Evolutionary conservation across 331 rosid species (phyloP).

Genomic region (Acacia concinna): DNA sequence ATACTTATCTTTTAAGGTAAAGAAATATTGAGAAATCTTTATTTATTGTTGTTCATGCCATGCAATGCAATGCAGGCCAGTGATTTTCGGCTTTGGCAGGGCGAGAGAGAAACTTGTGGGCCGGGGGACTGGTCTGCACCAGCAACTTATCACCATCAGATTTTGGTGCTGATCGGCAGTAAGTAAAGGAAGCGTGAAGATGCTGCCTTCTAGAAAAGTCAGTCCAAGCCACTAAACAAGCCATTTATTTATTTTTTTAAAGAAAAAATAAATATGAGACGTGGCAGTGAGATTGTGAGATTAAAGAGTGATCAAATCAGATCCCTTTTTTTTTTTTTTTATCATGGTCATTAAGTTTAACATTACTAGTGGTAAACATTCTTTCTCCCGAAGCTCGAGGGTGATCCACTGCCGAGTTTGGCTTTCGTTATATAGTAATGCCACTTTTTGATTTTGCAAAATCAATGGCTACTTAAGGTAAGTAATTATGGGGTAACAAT

Average conservation of each 20-base stretch:
- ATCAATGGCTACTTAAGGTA: neutral
- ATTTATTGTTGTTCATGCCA: neutral
- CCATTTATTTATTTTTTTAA: neutral
- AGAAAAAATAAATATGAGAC: too few species aligned
- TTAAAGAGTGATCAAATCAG: neutral
- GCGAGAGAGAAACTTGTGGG: neutral
- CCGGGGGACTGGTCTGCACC: neutral
- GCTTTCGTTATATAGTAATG: neutral
- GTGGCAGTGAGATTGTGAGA: neutral
- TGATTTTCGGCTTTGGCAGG: neutral
- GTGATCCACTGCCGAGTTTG: neutral
- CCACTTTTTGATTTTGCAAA: constrained; percentile 36
- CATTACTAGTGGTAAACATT: too few species aligned
- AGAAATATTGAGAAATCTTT: neutral
- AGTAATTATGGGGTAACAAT: neutral
- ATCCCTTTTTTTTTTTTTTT: too few species aligned
- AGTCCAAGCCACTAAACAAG: neutral
- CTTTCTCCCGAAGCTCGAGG: neutral
- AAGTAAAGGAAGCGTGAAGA: neutral
- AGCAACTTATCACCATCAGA: neutral
- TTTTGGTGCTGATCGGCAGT: neutral
- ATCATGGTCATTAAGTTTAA: too few species aligned
- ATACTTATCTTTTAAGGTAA: neutral
- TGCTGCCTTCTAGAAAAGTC: neutral
- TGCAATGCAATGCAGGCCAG: too few species aligned